Evolutionary conservation across 768 basidiomycete genomes (phyloP).

Genomic region (Mrakia frigida): DNA sequence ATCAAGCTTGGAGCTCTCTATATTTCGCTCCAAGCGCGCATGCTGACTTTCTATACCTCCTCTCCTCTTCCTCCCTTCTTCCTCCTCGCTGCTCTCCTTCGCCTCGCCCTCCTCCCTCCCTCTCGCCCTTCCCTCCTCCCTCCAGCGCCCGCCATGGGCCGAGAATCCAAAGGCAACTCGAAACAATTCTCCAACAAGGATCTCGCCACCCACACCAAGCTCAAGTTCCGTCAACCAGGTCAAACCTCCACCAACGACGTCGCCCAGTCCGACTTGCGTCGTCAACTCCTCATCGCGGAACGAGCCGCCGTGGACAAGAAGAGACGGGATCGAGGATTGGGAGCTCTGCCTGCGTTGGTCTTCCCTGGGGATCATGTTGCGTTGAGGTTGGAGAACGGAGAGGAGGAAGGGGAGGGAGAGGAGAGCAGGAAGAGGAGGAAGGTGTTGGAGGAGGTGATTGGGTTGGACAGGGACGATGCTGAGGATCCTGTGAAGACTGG

Average conservation of each 20-base stretch:
- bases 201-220: conserved; percentile 91
- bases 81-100: background rate
- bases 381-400: conserved; percentile 46
- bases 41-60: background rate
- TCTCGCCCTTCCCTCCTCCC: background rate
- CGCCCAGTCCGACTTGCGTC: conserved; percentile 68
- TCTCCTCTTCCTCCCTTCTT: background rate
- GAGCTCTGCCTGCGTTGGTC: conserved; percentile 40
- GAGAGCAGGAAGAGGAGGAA: conserved; percentile 75
- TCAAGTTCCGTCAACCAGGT: conserved; percentile 95
- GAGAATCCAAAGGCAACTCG: conserved; percentile 85
- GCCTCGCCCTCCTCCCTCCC: background rate
- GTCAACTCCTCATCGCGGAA: conserved; percentile 79
- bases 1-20: background rate
- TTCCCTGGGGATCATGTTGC: conserved; percentile 47
- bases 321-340: conserved; percentile 75
- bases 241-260: conserved; percentile 79
- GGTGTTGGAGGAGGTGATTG: conserved; percentile 75
- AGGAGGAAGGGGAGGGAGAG: conserved; percentile 55
- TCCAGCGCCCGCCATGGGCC: conserved; percentile 70
- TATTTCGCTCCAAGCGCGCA: no score
- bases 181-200: conserved; percentile 88
- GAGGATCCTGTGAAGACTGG: conserved; percentile 53
- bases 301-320: conserved; percentile 84
- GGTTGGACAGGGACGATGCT: conserved; percentile 84